Evolutionary conservation across 1,139 yeast genomes (phyloP), one percentile per base, ranked within the genome.

Genomic region (Pichia sp.): DNA sequence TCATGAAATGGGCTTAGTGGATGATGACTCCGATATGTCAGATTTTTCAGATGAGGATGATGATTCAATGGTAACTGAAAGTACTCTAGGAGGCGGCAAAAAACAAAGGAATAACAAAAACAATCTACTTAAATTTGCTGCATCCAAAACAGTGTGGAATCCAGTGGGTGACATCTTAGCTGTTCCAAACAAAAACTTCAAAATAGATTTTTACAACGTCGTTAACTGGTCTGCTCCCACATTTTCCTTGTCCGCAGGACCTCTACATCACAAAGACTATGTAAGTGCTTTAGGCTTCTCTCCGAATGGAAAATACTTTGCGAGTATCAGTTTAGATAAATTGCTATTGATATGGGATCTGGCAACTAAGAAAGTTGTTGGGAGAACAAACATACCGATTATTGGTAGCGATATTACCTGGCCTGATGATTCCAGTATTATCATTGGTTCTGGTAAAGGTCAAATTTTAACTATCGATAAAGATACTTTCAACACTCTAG

Each of bases 81-180:
- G 56, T 3, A 54, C 54, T 1, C 8, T 40, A 1, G 55, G 52
- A 43, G 45, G 45, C 13, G 54, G 56, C 16, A 51, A 49, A 34
- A 50, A 45, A 5, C 42, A 31, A 16, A 51, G 48, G 34, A 51
- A 45, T 4, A 46, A 43, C 13, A 52, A 49, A 16, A 53, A 44
- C 23, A 56, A 46, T 26, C 49, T 50, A n/a, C 34, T 58, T 5
- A 57, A 54, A 29, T 53, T 60, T 42, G 52, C 63, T 2, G 56
- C 67, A 7, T 72, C 81, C 0, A 73, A 75, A 45, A 76, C 77
- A 1, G 77, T 75, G 13, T 84, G 87, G 86, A 81, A 79, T 62
- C 84, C 85, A 5, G 75, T 78, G 54, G 95, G 95, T 11, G 79
- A 79, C 52, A 69, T 71, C 19, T 74, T 90, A 55, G 87, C 92